Conservation (phyloP, 805 yeast species). For the Metschnikowia orientalis region DNA sequence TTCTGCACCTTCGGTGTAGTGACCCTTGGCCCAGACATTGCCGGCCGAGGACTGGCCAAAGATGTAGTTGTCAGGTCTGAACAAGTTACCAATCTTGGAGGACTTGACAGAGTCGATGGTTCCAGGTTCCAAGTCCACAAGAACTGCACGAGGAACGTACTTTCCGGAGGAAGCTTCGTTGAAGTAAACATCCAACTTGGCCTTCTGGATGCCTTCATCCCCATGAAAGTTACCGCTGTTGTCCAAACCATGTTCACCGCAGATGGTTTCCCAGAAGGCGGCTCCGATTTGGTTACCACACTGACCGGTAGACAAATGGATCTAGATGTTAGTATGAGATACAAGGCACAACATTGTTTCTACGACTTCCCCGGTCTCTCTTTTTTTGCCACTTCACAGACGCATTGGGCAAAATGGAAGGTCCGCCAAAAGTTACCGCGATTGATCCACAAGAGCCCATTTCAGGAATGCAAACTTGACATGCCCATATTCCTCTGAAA, state of each 20-base stretch:
- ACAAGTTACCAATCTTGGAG: constrained; percentile 76
- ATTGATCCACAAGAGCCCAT: too few relatives aligned
- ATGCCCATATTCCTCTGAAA: too few relatives aligned
- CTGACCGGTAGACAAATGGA: constrained; percentile 95
- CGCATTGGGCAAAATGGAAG: too few relatives aligned
- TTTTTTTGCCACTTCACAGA: too few relatives aligned
- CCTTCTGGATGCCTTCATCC: constrained; percentile 40
- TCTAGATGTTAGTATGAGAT: constrained; percentile 43
- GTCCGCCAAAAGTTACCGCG: too few relatives aligned
- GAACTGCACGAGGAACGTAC: constrained; percentile 90
- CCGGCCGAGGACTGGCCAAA: constrained; percentile 93
- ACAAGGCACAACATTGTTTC: too few relatives aligned
- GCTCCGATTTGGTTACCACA: constrained; percentile 99
- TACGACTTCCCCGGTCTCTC: too few relatives aligned
- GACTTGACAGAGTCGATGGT: constrained; percentile 82
- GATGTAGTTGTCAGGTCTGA: constrained; percentile 88
- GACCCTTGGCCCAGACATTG: constrained; percentile 96
- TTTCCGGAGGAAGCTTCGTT: constrained; percentile 83
- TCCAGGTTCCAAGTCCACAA: constrained; percentile 92
- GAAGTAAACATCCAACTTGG: constrained; percentile 76
- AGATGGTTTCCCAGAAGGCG: constrained; percentile 89
- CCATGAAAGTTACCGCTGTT: constrained; percentile 64
- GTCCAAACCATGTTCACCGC: constrained; percentile 84
- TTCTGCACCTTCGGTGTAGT: constrained; percentile 95
- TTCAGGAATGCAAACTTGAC: too few relatives aligned